Percentiles rank a stretch among this genome's conserved stretches.
These are phyloP conservation scores for Suillus lakei DNA, from an alignment of 768 basidiomycete species.

Conservation along the genomic window DNA sequence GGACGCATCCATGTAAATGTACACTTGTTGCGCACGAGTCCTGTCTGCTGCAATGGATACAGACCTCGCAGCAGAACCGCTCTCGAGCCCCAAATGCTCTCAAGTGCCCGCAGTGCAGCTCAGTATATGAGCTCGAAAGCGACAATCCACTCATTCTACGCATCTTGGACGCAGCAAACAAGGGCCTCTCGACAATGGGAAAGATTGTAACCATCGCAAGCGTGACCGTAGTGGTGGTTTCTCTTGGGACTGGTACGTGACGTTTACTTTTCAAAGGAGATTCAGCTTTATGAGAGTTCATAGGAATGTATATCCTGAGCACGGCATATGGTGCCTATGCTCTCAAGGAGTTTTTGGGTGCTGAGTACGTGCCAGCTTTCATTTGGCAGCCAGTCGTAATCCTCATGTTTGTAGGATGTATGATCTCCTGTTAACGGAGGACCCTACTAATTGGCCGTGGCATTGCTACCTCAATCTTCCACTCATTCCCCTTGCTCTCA, in stretches of 20 bases:
- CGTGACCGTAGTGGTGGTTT: conserved; percentile 52
- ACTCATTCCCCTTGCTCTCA: conserved; percentile 67
- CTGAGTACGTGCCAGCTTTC: conserved; percentile 51
- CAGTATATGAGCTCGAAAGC: conserved; percentile 70
- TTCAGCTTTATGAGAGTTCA: conserved; percentile 36
- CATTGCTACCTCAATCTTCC: conserved; percentile 78
- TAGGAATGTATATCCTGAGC: conserved; percentile 53
- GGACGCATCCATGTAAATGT: conserved; percentile 84
- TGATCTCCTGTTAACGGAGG: conserved; percentile 64
- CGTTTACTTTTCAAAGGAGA: neutral
- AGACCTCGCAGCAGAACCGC: conserved; percentile 63
- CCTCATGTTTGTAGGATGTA: conserved; percentile 52
- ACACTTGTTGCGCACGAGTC: conserved; percentile 81
- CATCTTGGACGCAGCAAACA: conserved; percentile 56
- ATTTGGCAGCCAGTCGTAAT: neutral
- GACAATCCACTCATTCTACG: conserved; percentile 57
- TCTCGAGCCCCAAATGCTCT: conserved; percentile 64
- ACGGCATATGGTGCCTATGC: conserved; percentile 79
- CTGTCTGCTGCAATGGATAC: conserved; percentile 82
- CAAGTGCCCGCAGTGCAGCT: conserved; percentile 81
- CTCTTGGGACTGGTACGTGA: conserved; percentile 65
- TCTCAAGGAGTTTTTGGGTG: conserved; percentile 68
- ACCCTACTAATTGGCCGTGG: conserved; percentile 77
- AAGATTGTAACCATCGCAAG: conserved; percentile 55
- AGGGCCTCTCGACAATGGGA: conserved; percentile 52